Percentiles rank a stretch among this genome's conserved stretches.
These are phyloP conservation scores for Pascua sp. DNA, from an alignment of 1,284 basidiomycete species.

Conservation along the genomic window DNA sequence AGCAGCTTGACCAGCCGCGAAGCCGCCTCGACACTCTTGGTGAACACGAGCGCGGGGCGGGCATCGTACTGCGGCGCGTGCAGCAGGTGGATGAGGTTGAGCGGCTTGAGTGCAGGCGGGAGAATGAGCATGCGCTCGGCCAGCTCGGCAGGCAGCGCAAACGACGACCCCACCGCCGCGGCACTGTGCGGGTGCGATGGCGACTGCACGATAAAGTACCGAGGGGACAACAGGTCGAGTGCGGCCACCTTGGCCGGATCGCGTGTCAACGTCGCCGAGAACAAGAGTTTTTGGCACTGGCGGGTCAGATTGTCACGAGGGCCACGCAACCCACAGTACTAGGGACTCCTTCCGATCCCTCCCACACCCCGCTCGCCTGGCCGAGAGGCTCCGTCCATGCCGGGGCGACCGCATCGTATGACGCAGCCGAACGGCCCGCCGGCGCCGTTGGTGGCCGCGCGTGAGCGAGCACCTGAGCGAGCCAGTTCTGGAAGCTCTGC, in stretches of 20 bases:
- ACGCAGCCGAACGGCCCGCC: conserved; percentile 2
- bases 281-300: conserved; percentile 91
- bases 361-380: conserved; percentile 22
- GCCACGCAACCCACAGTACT: conserved; percentile 9
- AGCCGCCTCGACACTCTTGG: conserved; percentile 91
- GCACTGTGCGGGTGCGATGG: conserved; percentile 27
- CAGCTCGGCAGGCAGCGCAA: conserved; percentile 74
- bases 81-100: conserved; percentile 83
- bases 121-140: conserved; percentile 82
- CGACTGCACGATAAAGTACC: conserved; percentile 80
- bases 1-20: conserved; percentile 76
- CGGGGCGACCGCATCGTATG: conserved; percentile 53
- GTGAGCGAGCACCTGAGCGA: conserved; percentile 71
- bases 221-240: conserved; percentile 72
- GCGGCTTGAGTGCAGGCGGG: conserved; percentile 75
- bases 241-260: conserved; percentile 89
- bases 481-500: conserved; percentile 95
- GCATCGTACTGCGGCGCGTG: conserved; percentile 47
- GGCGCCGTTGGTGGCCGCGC: conserved; percentile 55
- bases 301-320: conserved; percentile 19
- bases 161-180: conserved; percentile 57
- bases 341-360: conserved; percentile 13
- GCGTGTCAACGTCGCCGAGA: conserved; percentile 91
- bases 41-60: conserved; percentile 75
- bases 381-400: conserved; percentile 46